Evolutionary conservation across 2,329 filamentous ascomycete species (phyloP), one percentile per base, ranked within the genome.

Genomic region (Ceratocystis cacaofunesta): DNA sequence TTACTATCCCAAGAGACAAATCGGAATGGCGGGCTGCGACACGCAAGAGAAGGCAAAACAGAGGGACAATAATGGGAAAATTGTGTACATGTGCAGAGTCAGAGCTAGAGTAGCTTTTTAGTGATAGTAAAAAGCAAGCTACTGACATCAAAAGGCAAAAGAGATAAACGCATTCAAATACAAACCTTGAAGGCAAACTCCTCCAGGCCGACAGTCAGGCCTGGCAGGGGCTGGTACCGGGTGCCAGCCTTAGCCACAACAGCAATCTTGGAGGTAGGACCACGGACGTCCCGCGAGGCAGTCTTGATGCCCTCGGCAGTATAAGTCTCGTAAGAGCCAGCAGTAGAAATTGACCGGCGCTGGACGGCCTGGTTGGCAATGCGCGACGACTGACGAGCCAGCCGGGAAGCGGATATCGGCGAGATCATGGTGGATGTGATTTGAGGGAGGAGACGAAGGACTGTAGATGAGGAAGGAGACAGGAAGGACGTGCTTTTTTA

Each of bases 141-240:
- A 43, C 43, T 55, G 66, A 41, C 43, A 55, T 32, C 50, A 41
- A 12, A 41, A 2, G 36, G 36, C 36, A 41, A 41, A 5, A 15
- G 10, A 41, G 10, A 41, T 41, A 41, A 41, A 41, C 12, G 10
- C 36, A 41, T 41, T 41, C 36, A 41, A 63, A 44, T 44, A 66
- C 68, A 66, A 66, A 91, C 94, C 89, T 95, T 95, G 85, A 96
- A 99, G 70, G 95, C 92, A 80, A 95, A 99, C 76, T 90, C 89
- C 80, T 94, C 89, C 70, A 99, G 83, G 67, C 88, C 92, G 74
- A 92, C 88, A 69, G 92, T 88, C 76, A 96, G 83, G 70, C 94
- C 94, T 69, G 94, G 94, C 70, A 89, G 82, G 69, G 89, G 84
- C 81, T 99, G 87, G 78, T 92, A 97, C 77, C 94, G 84, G 69